Conservation (phyloP, 371 early-diverging fungal species). For the Mortierella sp. region DNA sequence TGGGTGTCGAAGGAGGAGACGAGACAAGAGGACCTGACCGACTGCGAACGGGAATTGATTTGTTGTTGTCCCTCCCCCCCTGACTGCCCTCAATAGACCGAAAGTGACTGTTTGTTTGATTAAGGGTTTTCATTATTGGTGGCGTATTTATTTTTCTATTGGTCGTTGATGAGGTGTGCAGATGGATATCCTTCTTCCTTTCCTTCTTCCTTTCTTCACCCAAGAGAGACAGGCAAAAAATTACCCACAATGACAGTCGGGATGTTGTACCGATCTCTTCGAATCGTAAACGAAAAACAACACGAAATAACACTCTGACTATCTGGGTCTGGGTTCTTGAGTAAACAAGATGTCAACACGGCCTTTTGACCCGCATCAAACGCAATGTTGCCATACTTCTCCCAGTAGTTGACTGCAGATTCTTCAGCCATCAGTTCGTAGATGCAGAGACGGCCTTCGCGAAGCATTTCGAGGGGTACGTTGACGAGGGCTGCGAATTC, state of each 20-base stretch:
- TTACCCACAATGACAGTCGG: conserved; percentile 88
- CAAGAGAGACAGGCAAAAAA: conserved; percentile 76
- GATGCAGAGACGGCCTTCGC: conserved; percentile 86
- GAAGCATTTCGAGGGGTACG: conserved; percentile 80
- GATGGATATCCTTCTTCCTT: neutral
- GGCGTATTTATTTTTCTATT: conserved; percentile 1
- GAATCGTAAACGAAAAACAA: conserved; percentile 94
- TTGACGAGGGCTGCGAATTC: conserved; percentile 93
- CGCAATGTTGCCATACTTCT: conserved; percentile 96
- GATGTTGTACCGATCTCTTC: conserved; percentile 93
- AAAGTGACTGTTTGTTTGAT: conserved; percentile 12
- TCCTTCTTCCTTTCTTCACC: conserved; percentile 6
- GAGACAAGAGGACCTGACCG: neutral
- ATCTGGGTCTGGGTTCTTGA: conserved; percentile 73
- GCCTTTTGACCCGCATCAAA: conserved; percentile 97
- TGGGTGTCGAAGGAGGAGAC: neutral
- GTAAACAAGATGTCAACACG: conserved; percentile 88
- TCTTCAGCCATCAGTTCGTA: conserved; percentile 96
- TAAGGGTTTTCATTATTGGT: conserved; percentile 1
- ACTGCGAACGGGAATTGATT: neutral
- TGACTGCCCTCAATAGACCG: neutral
- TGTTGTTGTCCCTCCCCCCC: neutral
- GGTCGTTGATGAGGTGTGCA: neutral
- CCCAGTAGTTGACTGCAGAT: conserved; percentile 92
- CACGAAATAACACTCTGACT: conserved; percentile 77